These are phyloP conservation scores for Aquilaria agallochum DNA, from an alignment of 441 rosid genomes.

Conservation along the genomic window DNA sequence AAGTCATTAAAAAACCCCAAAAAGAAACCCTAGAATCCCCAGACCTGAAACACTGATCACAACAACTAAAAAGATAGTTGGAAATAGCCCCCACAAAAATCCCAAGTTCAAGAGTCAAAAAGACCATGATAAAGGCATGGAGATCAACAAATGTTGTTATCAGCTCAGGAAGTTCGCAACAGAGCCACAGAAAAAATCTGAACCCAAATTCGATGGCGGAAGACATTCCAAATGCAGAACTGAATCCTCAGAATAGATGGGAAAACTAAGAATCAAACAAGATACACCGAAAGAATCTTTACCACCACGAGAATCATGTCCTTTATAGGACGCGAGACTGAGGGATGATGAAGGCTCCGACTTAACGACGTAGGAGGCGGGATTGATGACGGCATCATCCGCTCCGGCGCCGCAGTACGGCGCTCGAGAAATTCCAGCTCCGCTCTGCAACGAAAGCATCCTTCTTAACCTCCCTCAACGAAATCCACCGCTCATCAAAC, in stretches of 20 bases:
- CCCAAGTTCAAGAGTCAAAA: no score
- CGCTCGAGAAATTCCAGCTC: conserved; percentile 39
- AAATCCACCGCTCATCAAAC: conserved; percentile 23
- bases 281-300: not conserved
- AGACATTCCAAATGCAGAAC: no score
- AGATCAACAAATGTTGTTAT: no score
- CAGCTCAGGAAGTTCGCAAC: no score
- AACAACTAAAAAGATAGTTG: no score
- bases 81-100: no score
- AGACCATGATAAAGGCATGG: no score
- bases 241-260: not conserved
- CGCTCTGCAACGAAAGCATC: conserved; percentile 65
- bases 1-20: no score
- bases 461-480: conserved; percentile 20
- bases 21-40: no score
- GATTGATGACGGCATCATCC: conserved; percentile 25
- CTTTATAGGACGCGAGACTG: conserved; percentile 40
- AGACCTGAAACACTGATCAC: no score
- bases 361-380: conserved; percentile 33
- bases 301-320: conserved; percentile 71
- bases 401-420: conserved; percentile 26
- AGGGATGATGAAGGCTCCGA: conserved; percentile 50
- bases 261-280: not conserved
- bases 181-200: no score
- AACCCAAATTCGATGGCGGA: no score